Conservation (phyloP, 1,284 basidiomycete genomes). For the Phlebopus sp. region DNA sequence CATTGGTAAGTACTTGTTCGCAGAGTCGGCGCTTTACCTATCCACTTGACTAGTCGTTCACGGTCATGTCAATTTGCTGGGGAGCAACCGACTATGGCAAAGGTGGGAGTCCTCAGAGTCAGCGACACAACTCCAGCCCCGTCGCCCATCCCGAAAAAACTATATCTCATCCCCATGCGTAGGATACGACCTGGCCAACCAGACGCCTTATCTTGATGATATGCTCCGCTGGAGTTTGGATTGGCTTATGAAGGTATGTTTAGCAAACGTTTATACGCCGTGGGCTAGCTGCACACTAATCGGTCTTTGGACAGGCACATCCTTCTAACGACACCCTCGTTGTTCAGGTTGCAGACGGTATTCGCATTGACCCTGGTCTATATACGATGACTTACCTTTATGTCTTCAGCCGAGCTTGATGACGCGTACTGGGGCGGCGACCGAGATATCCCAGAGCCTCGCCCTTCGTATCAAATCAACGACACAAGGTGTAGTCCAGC, state of each 20-base stretch:
- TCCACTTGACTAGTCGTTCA: conserved; percentile 54
- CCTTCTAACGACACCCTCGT: conserved; percentile 71
- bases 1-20: conserved; percentile 48
- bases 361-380: conserved; percentile 10
- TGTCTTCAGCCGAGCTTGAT: conserved; percentile 50
- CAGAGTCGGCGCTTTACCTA: not conserved
- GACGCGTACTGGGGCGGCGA: conserved; percentile 91
- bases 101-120: conserved; percentile 39
- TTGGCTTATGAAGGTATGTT: conserved; percentile 81
- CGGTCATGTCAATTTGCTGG: conserved; percentile 84
- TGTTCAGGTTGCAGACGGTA: conserved; percentile 73
- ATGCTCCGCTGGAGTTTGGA: conserved; percentile 88
- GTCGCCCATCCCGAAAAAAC: not conserved
- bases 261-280: not conserved
- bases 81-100: conserved; percentile 79
- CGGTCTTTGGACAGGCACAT: conserved; percentile 60
- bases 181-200: conserved; percentile 82
- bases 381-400: conserved; percentile 1
- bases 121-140: not conserved
- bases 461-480: conserved; percentile 79
- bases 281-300: not conserved
- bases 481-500: conserved; percentile 38
- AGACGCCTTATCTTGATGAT: conserved; percentile 85
- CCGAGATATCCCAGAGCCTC: conserved; percentile 67
- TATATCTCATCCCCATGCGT: not conserved